Evolutionary conservation across 257 asterid species (phyloP), one percentile per base, ranked within the genome.

Genomic region (Salvia rosmarinus): DNA sequence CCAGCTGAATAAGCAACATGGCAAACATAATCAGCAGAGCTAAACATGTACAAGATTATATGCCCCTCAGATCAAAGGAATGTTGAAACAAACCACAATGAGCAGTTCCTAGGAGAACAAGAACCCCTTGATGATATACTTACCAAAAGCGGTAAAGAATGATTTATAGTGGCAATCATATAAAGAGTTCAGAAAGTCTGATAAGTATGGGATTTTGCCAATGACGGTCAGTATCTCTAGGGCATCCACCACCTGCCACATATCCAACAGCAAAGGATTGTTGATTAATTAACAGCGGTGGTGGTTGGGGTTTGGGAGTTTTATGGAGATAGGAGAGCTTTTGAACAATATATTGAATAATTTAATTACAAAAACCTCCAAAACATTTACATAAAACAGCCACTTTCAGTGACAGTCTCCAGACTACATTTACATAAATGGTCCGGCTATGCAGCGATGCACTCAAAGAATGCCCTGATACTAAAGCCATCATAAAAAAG

Each of bases 161-260:
- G 94, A 85, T 62, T 86, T 88, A 74, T 92, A 92, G 28, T 84
- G 98, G 76, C 98, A 92, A 71, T 88, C 96, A 37, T 92, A 85
- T 13, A 92, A 73, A 14, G 95, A 88, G 84, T 92, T 92, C 84
- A 92, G 30, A 59, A 92, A 92, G 80, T 85, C 96, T 0, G 98
- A 86, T 16, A 92, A 78, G 70, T 80, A 77, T 2, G 93, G 93
- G 50, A 89, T 86, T 85, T 88, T 92, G 52, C 90, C 96, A 70
- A 92, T 89, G 49, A 89, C 91, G 6, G 98, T 85, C 82, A 92
- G 80, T 72, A 92, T 89, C 87, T 92, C 98, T 1, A 96, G 98
- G 64, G 98, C 96, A 79, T 92, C 98, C 75, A 92, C 96, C 7
- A 92, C 98, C 98, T 92, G 90, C 71, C 69, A 79, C 77, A 82